Evolutionary conservation across 768 basidiomycete species (phyloP).

Genomic region (Tremella mesenterica): DNA sequence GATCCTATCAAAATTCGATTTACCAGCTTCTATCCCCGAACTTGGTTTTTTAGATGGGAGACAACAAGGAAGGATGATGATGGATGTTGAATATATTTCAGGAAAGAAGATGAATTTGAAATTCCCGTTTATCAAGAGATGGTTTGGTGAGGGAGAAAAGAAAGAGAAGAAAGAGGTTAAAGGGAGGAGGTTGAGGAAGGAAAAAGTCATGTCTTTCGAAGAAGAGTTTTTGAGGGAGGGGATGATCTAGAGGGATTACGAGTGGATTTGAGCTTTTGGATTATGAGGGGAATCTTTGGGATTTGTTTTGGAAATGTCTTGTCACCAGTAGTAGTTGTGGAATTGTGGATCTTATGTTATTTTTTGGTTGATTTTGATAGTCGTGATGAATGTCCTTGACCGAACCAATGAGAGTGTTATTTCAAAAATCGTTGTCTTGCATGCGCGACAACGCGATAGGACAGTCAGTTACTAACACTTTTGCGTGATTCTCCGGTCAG

Average conservation of each 20-base stretch:
- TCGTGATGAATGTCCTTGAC: too few relatives aligned
- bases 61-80: slow-evolving; percentile 18
- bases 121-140: slow-evolving; percentile 22
- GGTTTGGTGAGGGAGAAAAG: neutral
- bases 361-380: neutral
- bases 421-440: too few relatives aligned
- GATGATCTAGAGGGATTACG: slow-evolving; percentile 1
- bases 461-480: too few relatives aligned
- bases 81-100: slow-evolving; percentile 29
- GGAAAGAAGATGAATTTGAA: slow-evolving; percentile 26
- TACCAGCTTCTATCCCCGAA: slow-evolving; percentile 6
- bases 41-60: slow-evolving; percentile 24
- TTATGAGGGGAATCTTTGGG: neutral
- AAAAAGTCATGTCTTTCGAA: slow-evolving; percentile 9
- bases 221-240: slow-evolving; percentile 15
- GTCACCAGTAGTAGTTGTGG: neutral
- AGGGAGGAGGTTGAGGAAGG: slow-evolving; percentile 12
- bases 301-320: neutral
- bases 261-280: neutral
- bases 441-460: too few relatives aligned
- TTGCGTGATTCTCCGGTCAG: too few relatives aligned
- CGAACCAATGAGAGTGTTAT: too few relatives aligned
- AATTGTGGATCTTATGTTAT: neutral
- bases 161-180: slow-evolving; percentile 5
- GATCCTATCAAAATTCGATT: neutral